Conservation (phyloP, 164 flowering plant genomes). For the Aristolochia californica region DNA sequence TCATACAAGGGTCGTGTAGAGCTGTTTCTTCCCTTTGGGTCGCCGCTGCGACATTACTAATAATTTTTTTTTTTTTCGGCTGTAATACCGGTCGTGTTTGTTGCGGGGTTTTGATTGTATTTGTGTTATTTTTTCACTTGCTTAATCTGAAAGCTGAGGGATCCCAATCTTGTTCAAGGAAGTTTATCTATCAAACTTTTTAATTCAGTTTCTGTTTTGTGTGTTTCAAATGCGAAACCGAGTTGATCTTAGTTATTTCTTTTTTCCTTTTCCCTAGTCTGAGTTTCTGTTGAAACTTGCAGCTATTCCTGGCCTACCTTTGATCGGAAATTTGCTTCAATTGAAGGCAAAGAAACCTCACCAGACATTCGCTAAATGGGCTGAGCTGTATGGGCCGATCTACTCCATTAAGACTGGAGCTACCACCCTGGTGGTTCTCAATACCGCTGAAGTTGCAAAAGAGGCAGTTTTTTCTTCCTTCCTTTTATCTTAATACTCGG, state of each 20-base stretch:
- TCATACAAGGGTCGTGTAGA: too few relatives aligned
- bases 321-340: conserved; percentile 68
- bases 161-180: too few relatives aligned
- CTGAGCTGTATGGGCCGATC: conserved; percentile 67
- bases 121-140: too few relatives aligned
- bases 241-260: neutral
- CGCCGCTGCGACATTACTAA: neutral
- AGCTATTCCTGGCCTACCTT: conserved; percentile 72
- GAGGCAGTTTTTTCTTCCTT: conserved; percentile 34
- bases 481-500: neutral
- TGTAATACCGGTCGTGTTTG: neutral
- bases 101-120: too few relatives aligned
- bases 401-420: conserved; percentile 68
- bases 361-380: conserved; percentile 59
- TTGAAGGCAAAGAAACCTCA: conserved; percentile 73
- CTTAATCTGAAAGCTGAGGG: too few relatives aligned
- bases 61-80: neutral
- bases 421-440: conserved; percentile 60
- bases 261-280: neutral
- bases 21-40: too few relatives aligned
- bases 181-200: too few relatives aligned
- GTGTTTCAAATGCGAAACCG: too few relatives aligned
- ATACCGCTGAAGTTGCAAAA: conserved; percentile 53
- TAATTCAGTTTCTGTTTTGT: neutral
- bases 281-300: conserved; percentile 10